Base-by-base conservation (phyloP, 176 grass and related monocot genomes). In the Rhynchospora breviuscula region DNA sequence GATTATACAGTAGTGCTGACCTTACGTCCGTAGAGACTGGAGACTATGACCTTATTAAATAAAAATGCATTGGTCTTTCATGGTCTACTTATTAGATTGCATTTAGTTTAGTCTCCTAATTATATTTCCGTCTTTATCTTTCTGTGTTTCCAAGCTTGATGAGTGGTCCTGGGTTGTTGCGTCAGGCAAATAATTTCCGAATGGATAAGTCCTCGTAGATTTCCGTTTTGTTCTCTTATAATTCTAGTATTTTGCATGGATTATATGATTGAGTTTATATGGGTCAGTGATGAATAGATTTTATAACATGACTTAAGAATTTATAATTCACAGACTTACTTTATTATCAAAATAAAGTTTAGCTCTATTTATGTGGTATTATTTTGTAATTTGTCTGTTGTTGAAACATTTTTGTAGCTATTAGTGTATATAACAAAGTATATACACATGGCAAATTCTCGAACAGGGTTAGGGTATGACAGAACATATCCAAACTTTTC, bases 41-140 rank as follows among this genome's bases (percentile, higher is more conserved):
- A 56, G 73, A 77, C 53, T 56, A 77, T 56, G 49, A 77, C 23
- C 73, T 56, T 56, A 56, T 29, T 54, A 23, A 53, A 77, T 54
- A 48, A 18, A 56, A 22, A 56, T 56, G 44, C 22, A 31, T 8
- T 74, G 45, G 26, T 77, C 22, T 77, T 56, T 76, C 0, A 23
- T 56, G 49, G 71, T 77, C 73, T 56, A 29, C 12, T 77, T 77
- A 54, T 56, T 76, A 77, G 56, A 77, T 54, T 77, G 73, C 0
- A 54, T 29, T 53, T 54, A 0, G 21, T 53, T 53, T 19, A 29
- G n/a, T 76, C 10, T 53, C 21, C 10, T 26, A 15, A 7, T 25
- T 65, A 49, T 67, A 13, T 48, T 49, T 23, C 17, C 8, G 11
- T 21, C 4, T 45, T 48, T 22, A 48, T 18, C 4, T 8, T 47